Conservation (phyloP, 1,139 yeast species). For the Taphrina pruni region DNA sequence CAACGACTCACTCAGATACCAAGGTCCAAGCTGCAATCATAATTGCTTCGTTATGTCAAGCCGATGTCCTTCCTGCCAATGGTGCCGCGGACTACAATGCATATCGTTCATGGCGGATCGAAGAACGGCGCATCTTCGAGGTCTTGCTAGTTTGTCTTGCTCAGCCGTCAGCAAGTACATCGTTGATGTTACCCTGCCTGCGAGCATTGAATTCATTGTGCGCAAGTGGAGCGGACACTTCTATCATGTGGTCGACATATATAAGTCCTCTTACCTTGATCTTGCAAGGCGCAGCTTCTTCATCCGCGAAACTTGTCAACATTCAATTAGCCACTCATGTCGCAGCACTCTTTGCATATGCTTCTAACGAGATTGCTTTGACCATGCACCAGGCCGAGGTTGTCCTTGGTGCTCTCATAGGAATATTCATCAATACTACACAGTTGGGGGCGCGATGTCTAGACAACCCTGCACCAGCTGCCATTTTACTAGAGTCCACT, state of each 20-base stretch:
- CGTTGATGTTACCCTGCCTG: constrained; percentile 28
- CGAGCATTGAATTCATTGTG: constrained; percentile 17
- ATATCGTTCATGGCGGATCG: not conserved
- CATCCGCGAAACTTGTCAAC: constrained; percentile 12
- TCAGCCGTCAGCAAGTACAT: not conserved
- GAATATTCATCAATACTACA: constrained; percentile 12
- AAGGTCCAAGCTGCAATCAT: constrained; percentile 50
- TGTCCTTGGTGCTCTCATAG: constrained; percentile 27
- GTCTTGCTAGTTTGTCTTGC: constrained; percentile 1
- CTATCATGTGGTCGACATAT: constrained; percentile 4
- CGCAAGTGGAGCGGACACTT: constrained; percentile 1
- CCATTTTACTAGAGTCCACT: constrained; percentile 12
- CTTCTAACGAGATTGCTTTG: not conserved
- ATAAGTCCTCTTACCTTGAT: not conserved
- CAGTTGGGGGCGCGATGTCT: constrained; percentile 42
- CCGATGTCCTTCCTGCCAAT: constrained; percentile 43
- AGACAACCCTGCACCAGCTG: constrained; percentile 36
- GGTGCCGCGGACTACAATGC: not conserved
- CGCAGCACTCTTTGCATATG: constrained; percentile 11
- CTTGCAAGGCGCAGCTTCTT: constrained; percentile 7
- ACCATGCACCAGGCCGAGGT: not conserved
- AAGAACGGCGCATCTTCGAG: constrained; percentile 1
- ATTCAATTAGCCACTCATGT: constrained; percentile 26
- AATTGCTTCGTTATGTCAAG: constrained; percentile 51
- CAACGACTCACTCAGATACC: constrained; percentile 43